Percentiles rank a stretch among this genome's conserved stretches.
Conservation (phyloP, 2,329 filamentous ascomycete genomes). For the Akanthomyces dipterigenus region DNA sequence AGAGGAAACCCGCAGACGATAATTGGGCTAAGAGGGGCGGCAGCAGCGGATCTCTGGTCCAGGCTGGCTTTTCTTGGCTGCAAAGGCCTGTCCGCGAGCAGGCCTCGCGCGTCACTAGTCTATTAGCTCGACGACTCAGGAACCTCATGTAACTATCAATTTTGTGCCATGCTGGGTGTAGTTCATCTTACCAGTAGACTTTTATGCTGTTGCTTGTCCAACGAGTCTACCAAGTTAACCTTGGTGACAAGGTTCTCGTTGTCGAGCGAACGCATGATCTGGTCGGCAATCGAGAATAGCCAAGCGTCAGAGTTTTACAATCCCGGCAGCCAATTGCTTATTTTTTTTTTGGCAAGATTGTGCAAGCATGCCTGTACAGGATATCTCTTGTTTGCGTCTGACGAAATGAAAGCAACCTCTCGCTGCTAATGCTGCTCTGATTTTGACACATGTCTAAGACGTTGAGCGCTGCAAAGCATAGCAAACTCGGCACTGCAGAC, state of each 20-base stretch:
- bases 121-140: not conserved
- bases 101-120: not conserved
- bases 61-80: not conserved
- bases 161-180: not conserved
- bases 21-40: slow-evolving; percentile 5
- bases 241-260: not conserved
- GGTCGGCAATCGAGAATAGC: not conserved
- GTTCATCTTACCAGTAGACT: not conserved
- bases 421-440: not conserved
- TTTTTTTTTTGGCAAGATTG: not conserved
- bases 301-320: not conserved
- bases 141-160: not conserved
- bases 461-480: not conserved
- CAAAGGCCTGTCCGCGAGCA: not conserved
- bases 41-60: not conserved
- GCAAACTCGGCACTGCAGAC: not conserved
- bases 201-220: slow-evolving; percentile 2
- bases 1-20: not conserved
- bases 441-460: not conserved
- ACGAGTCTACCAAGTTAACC: not conserved
- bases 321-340: not conserved
- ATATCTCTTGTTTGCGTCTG: not conserved
- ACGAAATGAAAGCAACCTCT: not conserved
- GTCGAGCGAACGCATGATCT: not conserved
- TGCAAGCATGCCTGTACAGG: not conserved